A percentile compares a stretch with the other conserved stretches of the same genome.
Evolutionary conservation across 2,329 filamentous ascomycete genomes (phyloP).

Genomic region (Fusarium newnesense): DNA sequence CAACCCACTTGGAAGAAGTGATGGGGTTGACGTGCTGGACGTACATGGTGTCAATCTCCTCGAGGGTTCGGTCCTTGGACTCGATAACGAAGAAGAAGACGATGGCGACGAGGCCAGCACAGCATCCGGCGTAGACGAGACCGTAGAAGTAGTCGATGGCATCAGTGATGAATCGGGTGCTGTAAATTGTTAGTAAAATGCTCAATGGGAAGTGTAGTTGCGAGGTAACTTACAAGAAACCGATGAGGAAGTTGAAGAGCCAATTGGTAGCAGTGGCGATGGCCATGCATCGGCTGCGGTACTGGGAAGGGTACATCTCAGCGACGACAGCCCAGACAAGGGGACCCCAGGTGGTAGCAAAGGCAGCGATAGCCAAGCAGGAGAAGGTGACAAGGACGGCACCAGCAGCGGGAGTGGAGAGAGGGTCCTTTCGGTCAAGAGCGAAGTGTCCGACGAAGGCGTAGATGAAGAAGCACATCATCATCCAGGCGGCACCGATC

Average conservation of each 20-base stretch:
- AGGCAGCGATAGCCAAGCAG: slow-evolving; percentile 74
- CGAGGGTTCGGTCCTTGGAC: slow-evolving; percentile 75
- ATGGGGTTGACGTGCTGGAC: slow-evolving; percentile 61
- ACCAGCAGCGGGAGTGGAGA: slow-evolving; percentile 61
- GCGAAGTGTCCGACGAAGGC: slow-evolving; percentile 60
- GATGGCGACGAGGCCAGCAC: slow-evolving; percentile 68
- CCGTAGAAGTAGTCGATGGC: slow-evolving; percentile 77
- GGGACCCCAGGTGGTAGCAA: slow-evolving; percentile 76
- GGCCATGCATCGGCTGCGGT: slow-evolving; percentile 64
- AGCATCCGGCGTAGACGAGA: slow-evolving; percentile 76
- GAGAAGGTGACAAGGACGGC: slow-evolving; percentile 74
- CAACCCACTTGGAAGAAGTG: slow-evolving; percentile 50
- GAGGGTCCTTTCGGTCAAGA: slow-evolving; percentile 54
- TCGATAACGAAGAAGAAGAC: slow-evolving; percentile 83
- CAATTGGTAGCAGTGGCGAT: slow-evolving; percentile 69
- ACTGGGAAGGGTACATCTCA: slow-evolving; percentile 71
- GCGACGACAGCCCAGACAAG: slow-evolving; percentile 74
- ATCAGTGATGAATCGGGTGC: slow-evolving; percentile 77
- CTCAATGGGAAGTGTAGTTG: accelerated
- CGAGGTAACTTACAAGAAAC: slow-evolving; percentile 55
- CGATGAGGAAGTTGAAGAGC: slow-evolving; percentile 72
- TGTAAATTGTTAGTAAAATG: slow-evolving; percentile 38
- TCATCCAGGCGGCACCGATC: slow-evolving; percentile 70
- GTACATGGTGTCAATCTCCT: slow-evolving; percentile 85
- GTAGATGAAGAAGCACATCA: slow-evolving; percentile 62